A percentile compares a stretch with the other conserved stretches of the same genome.
phyloP scores from a whole-genome alignment of 805 yeast genomes.

The Candida montana region DNA sequence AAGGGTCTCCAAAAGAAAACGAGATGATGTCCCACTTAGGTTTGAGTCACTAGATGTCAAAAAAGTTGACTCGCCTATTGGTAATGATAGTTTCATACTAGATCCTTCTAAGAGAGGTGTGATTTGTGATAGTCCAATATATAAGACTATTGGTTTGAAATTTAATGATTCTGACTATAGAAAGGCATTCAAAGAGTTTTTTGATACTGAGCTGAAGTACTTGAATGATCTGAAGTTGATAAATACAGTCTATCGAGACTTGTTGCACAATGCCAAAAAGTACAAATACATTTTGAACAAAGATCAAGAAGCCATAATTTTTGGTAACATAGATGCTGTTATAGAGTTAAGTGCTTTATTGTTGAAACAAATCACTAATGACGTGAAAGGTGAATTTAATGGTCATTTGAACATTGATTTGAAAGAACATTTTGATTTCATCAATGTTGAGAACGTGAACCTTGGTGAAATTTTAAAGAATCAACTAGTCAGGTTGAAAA shows the following conservation, averaged over 20 bases:
- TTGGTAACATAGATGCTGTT: constrained; percentile 40
- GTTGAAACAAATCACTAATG: constrained; percentile 15
- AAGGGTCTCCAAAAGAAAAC: constrained; percentile 17
- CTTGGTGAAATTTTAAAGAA: constrained; percentile 27
- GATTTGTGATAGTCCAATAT: constrained; percentile 8
- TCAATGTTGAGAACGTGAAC: constrained; percentile 16
- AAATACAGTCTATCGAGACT: constrained; percentile 28
- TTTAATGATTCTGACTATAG: constrained; percentile 16
- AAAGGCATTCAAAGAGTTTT: constrained; percentile 23
- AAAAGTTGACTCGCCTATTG: constrained; percentile 34
- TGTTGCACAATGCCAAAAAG: constrained; percentile 26
- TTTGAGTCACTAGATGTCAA: constrained; percentile 21
- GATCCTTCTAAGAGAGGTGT: constrained; percentile 3
- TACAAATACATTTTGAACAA: constrained; percentile 28
- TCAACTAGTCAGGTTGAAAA: constrained; percentile 28
- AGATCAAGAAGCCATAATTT: constrained; percentile 33
- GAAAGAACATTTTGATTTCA: constrained; percentile 9
- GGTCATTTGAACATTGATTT: constrained; percentile 6
- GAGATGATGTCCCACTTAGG: constrained; percentile 19
- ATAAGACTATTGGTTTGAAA: constrained; percentile 2
- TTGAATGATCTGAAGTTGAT: constrained; percentile 26
- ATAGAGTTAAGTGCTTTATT: constrained; percentile 32
- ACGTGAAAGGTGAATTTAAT: background rate
- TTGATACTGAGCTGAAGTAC: constrained; percentile 32
- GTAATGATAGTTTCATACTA: constrained; percentile 17